A percentile compares a stretch with the other conserved stretches of the same genome.
Conservation (phyloP, 1,284 basidiomycete genomes). For the Xanthoconium separans region DNA sequence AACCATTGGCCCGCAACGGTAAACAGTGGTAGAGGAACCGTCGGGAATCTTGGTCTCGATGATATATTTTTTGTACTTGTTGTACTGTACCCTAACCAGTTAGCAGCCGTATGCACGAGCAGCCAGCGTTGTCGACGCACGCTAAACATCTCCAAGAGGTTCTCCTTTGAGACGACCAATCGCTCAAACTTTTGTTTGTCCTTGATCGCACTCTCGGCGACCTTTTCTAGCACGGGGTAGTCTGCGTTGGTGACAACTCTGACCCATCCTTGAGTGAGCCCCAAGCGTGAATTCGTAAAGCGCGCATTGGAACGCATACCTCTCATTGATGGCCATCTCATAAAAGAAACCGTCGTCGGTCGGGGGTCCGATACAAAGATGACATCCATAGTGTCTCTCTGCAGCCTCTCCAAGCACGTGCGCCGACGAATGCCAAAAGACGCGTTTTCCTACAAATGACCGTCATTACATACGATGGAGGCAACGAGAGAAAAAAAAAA, state of each 20-base stretch:
- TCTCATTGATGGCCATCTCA: constrained; percentile 87
- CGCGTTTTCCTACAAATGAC: constrained; percentile 69
- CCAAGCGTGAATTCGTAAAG: not conserved
- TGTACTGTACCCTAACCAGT: constrained; percentile 66
- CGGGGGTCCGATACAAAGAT: constrained; percentile 96
- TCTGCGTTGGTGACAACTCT: constrained; percentile 80
- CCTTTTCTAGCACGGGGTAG: constrained; percentile 87
- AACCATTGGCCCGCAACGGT: constrained; percentile 98
- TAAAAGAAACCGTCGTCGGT: constrained; percentile 99
- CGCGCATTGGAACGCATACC: constrained; percentile 39
- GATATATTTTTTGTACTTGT: constrained; percentile 98
- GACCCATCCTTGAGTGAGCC: not conserved
- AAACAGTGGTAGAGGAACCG: constrained; percentile 96
- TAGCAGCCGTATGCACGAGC: constrained; percentile 1
- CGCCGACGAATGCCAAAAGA: constrained; percentile 99
- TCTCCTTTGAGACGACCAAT: constrained; percentile 90
- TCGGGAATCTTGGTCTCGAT: constrained; percentile 97
- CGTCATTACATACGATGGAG: not conserved
- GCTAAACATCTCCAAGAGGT: constrained; percentile 94
- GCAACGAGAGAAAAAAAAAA: no score
- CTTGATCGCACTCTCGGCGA: constrained; percentile 88
- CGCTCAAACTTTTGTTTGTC: constrained; percentile 98
- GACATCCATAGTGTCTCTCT: constrained; percentile 96
- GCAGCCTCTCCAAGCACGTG: constrained; percentile 99
- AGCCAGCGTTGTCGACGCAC: constrained; percentile 45